These are phyloP conservation scores for Talaromyces sp. DNA, from an alignment of 2,329 filamentous ascomycete species.

Conservation along the genomic window DNA sequence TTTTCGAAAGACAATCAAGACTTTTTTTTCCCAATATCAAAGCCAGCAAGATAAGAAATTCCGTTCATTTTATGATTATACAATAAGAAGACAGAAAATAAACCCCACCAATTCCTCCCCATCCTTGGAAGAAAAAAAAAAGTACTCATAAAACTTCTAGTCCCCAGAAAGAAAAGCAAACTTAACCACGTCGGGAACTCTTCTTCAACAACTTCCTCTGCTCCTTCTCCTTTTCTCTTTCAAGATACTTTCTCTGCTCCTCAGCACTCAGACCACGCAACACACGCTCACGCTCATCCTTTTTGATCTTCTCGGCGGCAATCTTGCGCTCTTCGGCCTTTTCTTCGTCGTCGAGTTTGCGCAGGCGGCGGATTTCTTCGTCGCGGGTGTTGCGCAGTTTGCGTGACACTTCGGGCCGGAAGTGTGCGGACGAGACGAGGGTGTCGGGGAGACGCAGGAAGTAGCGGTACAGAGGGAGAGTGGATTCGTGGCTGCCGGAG, in stretches of 20 bases:
- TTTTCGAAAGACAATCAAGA: neutral
- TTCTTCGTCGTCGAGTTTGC: conserved; percentile 69
- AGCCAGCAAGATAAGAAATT: neutral
- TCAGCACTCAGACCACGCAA: conserved; percentile 72
- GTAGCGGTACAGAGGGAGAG: conserved; percentile 71
- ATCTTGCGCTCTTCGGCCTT: conserved; percentile 57
- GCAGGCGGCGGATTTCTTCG: conserved; percentile 71
- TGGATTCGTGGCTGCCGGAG: conserved; percentile 58
- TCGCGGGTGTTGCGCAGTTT: conserved; percentile 79
- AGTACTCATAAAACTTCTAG: neutral
- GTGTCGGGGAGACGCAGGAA: conserved; percentile 81
- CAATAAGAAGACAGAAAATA: neutral
- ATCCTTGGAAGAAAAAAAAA: no score
- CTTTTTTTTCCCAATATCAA: neutral
- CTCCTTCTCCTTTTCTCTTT: conserved; percentile 74
- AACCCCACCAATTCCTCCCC: neutral
- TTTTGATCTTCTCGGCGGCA: conserved; percentile 60
- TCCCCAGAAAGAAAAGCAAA: neutral
- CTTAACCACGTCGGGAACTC: conserved; percentile 16
- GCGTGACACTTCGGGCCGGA: conserved; percentile 83
- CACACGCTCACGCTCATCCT: conserved; percentile 83
- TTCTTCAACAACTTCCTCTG: conserved; percentile 59
- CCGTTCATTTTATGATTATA: neutral
- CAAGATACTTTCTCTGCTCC: conserved; percentile 79
- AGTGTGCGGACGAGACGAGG: conserved; percentile 71